Conservation (phyloP, 2,329 filamentous ascomycete species). For the Microcyclospora tardicrescens region DNA sequence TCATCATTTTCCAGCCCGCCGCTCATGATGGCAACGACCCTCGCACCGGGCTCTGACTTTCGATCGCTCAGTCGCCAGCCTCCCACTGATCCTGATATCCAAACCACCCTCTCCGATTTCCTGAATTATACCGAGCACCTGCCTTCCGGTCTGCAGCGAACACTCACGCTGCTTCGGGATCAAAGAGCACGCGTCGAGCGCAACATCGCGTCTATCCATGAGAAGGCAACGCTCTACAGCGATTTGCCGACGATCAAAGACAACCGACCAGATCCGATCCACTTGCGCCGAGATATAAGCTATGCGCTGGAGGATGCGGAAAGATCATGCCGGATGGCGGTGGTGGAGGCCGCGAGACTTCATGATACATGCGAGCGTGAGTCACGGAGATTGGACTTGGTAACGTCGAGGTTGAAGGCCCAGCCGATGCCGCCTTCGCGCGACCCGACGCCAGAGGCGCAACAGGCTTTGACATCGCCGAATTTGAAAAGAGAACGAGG, state of each 20-base stretch:
- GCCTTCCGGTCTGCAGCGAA: constrained; percentile 50
- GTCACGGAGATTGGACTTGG: constrained; percentile 43
- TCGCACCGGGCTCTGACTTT: constrained; percentile 10
- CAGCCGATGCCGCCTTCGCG: constrained; percentile 48
- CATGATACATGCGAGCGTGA: constrained; percentile 23
- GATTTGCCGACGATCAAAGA: constrained; percentile 37
- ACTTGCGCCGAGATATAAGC: constrained; percentile 44
- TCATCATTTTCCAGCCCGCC: too few relatives aligned
- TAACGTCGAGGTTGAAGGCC: constrained; percentile 48
- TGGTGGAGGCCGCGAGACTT: constrained; percentile 21
- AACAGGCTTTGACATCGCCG: constrained; percentile 20
- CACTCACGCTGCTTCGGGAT: constrained; percentile 47
- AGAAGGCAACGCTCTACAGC: constrained; percentile 36
- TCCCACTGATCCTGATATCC: constrained; percentile 45
- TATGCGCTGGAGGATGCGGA: constrained; percentile 29
- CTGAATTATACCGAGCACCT: constrained; percentile 59
- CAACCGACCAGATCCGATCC: constrained; percentile 38
- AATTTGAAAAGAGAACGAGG: constrained; percentile 21
- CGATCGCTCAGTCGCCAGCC: constrained; percentile 22
- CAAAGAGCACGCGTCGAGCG: constrained; percentile 33
- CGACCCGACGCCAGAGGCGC: constrained; percentile 40
- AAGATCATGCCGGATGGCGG: constrained; percentile 22
- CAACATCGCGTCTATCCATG: constrained; percentile 33
- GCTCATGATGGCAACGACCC: neutral
- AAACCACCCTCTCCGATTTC: constrained; percentile 54